These are phyloP conservation scores for Aspergillus saccharolyticus DNA, from an alignment of 495 filamentous ascomycete species.

Conservation along the genomic window DNA sequence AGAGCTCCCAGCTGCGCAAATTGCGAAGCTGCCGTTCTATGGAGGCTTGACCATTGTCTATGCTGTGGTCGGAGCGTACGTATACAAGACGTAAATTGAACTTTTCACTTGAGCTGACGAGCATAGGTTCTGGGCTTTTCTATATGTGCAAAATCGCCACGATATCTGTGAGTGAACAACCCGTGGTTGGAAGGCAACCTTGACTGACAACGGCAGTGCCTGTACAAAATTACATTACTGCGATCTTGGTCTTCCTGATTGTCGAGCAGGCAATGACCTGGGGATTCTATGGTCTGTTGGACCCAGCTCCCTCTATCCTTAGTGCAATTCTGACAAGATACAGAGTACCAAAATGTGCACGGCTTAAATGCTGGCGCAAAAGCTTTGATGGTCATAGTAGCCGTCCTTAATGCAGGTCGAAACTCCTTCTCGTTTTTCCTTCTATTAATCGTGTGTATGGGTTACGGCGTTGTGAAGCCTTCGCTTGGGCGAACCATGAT, in stretches of 20 bases:
- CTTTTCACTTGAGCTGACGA: constrained; percentile 23
- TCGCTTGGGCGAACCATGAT: constrained; percentile 92
- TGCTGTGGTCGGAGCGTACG: constrained; percentile 71
- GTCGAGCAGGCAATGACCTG: constrained; percentile 97
- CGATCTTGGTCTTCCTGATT: constrained; percentile 90
- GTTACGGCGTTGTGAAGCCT: constrained; percentile 95
- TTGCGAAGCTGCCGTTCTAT: constrained; percentile 97
- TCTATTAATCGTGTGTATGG: constrained; percentile 98
- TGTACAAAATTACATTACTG: constrained; percentile 99
- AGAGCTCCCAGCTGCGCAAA: constrained; percentile 90
- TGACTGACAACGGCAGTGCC: constrained; percentile 57
- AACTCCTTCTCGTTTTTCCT: constrained; percentile 99
- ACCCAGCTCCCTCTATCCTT: constrained; percentile 6
- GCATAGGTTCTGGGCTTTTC: constrained; percentile 81
- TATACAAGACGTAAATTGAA: constrained; percentile 17
- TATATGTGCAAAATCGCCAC: constrained; percentile 89
- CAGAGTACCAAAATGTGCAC: constrained; percentile 86
- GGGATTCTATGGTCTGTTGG: constrained; percentile 71
- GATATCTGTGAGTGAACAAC: constrained; percentile 66
- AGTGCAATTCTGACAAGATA: too few species aligned
- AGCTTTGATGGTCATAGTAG: constrained; percentile 81
- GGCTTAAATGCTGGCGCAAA: constrained; percentile 76
- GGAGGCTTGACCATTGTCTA: constrained; percentile 92
- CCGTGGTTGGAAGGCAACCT: not conserved
- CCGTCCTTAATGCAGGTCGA: constrained; percentile 83